phyloP scores from a whole-genome alignment of 352 stramenopile species.

The Phytopythium cucurbitacearum region DNA sequence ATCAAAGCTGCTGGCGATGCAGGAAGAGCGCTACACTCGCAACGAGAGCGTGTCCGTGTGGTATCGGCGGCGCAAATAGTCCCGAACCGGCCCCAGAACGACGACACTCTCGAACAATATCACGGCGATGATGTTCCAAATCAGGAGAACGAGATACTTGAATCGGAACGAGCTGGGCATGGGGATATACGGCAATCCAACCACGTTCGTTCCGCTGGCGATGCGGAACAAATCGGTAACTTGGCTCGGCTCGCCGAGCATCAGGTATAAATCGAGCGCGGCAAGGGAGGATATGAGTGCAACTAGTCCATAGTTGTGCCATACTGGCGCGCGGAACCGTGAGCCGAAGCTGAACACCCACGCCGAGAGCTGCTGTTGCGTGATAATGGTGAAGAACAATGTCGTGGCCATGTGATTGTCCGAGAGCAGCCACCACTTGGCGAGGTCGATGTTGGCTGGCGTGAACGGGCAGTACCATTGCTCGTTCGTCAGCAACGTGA shows the following conservation, averaged over 20 bases:
- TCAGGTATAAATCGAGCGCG: slow-evolving; percentile 29
- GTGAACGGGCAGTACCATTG: slow-evolving; percentile 22
- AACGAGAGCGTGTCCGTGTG: slow-evolving; percentile 23
- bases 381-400: slow-evolving; percentile 29
- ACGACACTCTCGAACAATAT: slow-evolving; percentile 33
- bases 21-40: not conserved
- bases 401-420: slow-evolving; percentile 24
- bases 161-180: slow-evolving; percentile 35
- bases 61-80: slow-evolving; percentile 27
- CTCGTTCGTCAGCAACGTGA: slow-evolving; percentile 14
- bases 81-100: slow-evolving; percentile 31
- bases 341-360: slow-evolving; percentile 44
- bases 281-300: slow-evolving; percentile 19
- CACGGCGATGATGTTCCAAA: slow-evolving; percentile 21
- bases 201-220: slow-evolving; percentile 43
- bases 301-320: slow-evolving; percentile 32
- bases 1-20: no score
- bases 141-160: slow-evolving; percentile 23
- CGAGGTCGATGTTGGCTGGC: slow-evolving; percentile 13
- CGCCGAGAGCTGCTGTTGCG: slow-evolving; percentile 20
- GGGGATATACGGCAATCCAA: slow-evolving; percentile 35
- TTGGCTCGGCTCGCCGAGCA: slow-evolving; percentile 29
- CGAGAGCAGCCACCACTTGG: slow-evolving; percentile 24
- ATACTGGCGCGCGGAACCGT: slow-evolving; percentile 36
- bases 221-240: slow-evolving; percentile 46